phyloP scores from a whole-genome alignment of 495 filamentous ascomycete genomes.

The Daldinia concentrica region DNA sequence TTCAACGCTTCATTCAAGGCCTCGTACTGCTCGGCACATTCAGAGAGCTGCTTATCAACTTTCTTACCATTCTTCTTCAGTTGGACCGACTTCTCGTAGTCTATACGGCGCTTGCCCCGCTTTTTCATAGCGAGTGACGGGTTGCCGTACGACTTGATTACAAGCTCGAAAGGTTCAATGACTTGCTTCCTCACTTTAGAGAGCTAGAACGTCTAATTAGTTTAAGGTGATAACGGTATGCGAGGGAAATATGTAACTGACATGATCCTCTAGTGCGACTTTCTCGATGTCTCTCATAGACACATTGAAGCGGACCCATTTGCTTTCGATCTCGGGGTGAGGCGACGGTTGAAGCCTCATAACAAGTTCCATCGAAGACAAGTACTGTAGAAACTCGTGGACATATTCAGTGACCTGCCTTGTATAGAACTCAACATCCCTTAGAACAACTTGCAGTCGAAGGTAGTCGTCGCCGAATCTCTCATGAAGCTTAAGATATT shows the following conservation, averaged over 20 bases:
- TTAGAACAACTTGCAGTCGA: slow-evolving; percentile 85
- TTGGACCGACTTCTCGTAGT: slow-evolving; percentile 74
- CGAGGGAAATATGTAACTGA: slow-evolving; percentile 57
- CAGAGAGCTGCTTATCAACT: slow-evolving; percentile 80
- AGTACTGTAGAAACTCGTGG: slow-evolving; percentile 74
- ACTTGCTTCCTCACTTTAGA: slow-evolving; percentile 78
- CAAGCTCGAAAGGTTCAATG: slow-evolving; percentile 83
- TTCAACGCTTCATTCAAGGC: slow-evolving; percentile 92
- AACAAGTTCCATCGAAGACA: slow-evolving; percentile 73
- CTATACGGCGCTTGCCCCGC: slow-evolving; percentile 85
- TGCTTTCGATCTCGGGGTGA: slow-evolving; percentile 84
- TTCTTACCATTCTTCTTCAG: slow-evolving; percentile 77
- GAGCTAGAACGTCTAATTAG: slow-evolving; percentile 60
- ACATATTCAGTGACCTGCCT: slow-evolving; percentile 73
- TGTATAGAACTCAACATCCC: slow-evolving; percentile 90
- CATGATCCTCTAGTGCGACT: slow-evolving; percentile 83
- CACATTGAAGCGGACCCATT: slow-evolving; percentile 87
- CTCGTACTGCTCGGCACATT: slow-evolving; percentile 84
- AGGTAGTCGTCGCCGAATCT: slow-evolving; percentile 88
- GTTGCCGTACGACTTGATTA: slow-evolving; percentile 81
- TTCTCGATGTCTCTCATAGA: slow-evolving; percentile 82
- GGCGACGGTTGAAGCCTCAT: slow-evolving; percentile 66
- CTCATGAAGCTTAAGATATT: slow-evolving; percentile 77
- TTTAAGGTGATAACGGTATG: background rate
- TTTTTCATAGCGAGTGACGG: slow-evolving; percentile 90